These are phyloP conservation scores for Psilocybe tampanensis DNA, from an alignment of 768 basidiomycete species.

Conservation along the genomic window DNA sequence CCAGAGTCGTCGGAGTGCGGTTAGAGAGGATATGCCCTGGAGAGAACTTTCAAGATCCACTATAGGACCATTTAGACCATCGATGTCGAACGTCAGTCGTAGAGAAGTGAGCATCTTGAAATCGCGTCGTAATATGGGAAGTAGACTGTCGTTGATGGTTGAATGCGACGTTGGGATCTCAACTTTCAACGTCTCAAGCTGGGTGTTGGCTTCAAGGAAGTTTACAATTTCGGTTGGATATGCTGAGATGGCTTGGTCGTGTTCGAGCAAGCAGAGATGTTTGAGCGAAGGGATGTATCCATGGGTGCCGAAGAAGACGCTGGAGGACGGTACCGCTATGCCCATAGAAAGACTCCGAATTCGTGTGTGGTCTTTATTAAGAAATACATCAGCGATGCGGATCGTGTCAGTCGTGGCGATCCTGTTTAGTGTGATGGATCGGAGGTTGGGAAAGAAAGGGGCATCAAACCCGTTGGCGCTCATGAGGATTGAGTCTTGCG, in stretches of 20 bases:
- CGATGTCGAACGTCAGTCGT: conserved; percentile 22
- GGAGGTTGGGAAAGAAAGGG: conserved; percentile 20
- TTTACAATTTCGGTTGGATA: conserved; percentile 16
- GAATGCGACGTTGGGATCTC: conserved; percentile 8
- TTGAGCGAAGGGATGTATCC: conserved; percentile 26
- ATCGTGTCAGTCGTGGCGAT: conserved; percentile 5
- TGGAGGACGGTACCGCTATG: conserved; percentile 3
- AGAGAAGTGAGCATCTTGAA: conserved; percentile 26
- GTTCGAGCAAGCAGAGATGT: conserved; percentile 24
- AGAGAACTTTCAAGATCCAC: conserved; percentile 23
- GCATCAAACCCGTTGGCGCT: neutral
- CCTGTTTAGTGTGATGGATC: conserved; percentile 19
- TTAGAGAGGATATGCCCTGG: conserved; percentile 18
- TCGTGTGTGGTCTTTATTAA: conserved; percentile 7
- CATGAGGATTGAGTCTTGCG: conserved; percentile 4
- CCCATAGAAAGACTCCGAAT: conserved; percentile 19
- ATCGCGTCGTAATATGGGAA: conserved; percentile 17
- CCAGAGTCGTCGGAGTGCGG: conserved; percentile 26
- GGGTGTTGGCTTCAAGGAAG: conserved; percentile 27
- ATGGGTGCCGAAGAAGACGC: conserved; percentile 10
- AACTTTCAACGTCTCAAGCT: conserved; percentile 26
- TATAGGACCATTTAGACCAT: neutral
- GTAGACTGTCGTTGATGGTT: conserved; percentile 19
- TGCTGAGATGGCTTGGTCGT: neutral
- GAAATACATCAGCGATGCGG: conserved; percentile 1